Percentiles rank a stretch among this genome's conserved stretches.
Evolutionary conservation across 768 basidiomycete species (phyloP).

Genomic region (Podaxis sp.): DNA sequence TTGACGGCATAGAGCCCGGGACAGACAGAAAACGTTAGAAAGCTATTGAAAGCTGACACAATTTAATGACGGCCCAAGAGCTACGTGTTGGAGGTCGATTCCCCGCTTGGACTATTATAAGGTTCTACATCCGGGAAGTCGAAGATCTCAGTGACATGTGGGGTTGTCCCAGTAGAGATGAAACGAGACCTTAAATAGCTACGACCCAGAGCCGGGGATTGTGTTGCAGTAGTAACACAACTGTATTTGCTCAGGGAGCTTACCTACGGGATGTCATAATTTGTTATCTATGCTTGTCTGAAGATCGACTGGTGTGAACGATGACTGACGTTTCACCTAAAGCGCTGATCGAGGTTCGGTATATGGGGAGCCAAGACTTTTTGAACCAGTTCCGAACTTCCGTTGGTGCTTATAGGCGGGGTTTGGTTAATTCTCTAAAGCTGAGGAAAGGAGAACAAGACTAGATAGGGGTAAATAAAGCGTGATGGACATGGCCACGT

Average conservation of each 20-base stretch:
- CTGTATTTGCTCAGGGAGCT: neutral
- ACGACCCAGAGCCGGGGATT: neutral
- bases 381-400: too few relatives aligned
- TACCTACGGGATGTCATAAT: neutral
- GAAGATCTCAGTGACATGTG: neutral
- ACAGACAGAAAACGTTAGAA: neutral
- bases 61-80: neutral
- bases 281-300: neutral
- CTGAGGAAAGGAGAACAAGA: neutral
- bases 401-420: too few relatives aligned
- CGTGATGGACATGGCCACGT: slow-evolving; percentile 1
- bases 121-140: neutral
- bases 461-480: neutral
- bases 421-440: neutral
- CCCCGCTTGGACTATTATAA: neutral
- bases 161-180: neutral
- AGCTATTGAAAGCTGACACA: neutral
- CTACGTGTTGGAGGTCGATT: neutral
- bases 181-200: neutral
- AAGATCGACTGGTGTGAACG: neutral
- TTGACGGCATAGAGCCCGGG: neutral
- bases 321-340: neutral
- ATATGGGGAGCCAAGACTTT: neutral
- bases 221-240: neutral
- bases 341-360: neutral